These are phyloP conservation scores for Uncinocarpus reesii DNA, from an alignment of 2,329 filamentous ascomycete species.

Conservation along the genomic window DNA sequence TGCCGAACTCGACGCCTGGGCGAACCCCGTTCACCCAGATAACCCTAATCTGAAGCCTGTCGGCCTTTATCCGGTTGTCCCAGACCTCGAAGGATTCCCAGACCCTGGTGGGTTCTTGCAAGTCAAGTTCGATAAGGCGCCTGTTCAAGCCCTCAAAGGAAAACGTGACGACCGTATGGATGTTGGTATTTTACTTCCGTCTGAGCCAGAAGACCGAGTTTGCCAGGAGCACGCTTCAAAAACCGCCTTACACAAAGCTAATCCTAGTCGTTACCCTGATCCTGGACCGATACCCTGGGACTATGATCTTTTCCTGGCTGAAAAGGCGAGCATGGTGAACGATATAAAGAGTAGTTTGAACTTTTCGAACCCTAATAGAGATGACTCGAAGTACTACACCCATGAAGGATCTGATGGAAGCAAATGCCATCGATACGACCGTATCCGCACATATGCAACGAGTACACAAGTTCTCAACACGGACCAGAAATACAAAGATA, in stretches of 20 bases:
- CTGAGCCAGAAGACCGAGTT: slow-evolving; percentile 40
- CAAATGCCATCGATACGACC: slow-evolving; percentile 46
- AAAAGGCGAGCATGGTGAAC: slow-evolving; percentile 37
- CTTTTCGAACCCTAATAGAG: slow-evolving; percentile 43
- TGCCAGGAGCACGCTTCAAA: slow-evolving; percentile 41
- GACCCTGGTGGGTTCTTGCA: slow-evolving; percentile 50
- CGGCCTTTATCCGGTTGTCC: slow-evolving; percentile 51
- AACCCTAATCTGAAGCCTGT: slow-evolving; percentile 49
- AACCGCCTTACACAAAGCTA: slow-evolving; percentile 38
- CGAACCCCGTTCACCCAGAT: slow-evolving; percentile 48
- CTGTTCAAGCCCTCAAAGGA: slow-evolving; percentile 38
- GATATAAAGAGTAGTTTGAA: slow-evolving; percentile 49
- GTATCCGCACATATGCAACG: slow-evolving; percentile 52
- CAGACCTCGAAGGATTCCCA: slow-evolving; percentile 51
- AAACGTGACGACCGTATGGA: slow-evolving; percentile 51
- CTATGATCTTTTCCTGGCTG: slow-evolving; percentile 51
- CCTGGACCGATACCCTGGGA: slow-evolving; percentile 46
- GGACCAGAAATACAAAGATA: slow-evolving; percentile 45
- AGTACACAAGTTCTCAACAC: slow-evolving; percentile 43
- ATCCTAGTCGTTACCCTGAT: slow-evolving; percentile 42
- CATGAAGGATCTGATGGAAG: slow-evolving; percentile 35
- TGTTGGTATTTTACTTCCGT: slow-evolving; percentile 47
- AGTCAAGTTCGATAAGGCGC: slow-evolving; percentile 53
- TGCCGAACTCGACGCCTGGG: slow-evolving; percentile 50
- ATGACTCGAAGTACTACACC: slow-evolving; percentile 44